Evolutionary conservation across 2,329 filamentous ascomycete species (phyloP).

Genomic region (Aspergillus sp.): DNA sequence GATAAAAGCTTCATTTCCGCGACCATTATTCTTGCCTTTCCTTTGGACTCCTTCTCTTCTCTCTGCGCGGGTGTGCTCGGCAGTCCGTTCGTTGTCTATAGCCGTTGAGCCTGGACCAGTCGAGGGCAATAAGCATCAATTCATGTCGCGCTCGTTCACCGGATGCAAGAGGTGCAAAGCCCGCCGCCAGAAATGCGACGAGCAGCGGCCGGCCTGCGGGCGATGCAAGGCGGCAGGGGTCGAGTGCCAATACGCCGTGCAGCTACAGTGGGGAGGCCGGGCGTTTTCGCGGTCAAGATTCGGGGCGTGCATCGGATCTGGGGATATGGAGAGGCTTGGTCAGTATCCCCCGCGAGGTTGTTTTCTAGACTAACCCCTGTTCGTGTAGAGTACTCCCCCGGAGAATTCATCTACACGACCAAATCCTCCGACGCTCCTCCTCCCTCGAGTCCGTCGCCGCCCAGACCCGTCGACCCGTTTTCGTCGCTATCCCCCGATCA

Average conservation of each 20-base stretch:
- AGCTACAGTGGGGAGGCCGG: constrained; percentile 35
- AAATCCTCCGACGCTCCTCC: constrained; percentile 13
- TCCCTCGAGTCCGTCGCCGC: constrained; percentile 12
- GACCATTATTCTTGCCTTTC: too few relatives aligned
- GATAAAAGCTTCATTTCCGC: too few relatives aligned
- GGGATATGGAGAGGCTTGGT: constrained; percentile 30
- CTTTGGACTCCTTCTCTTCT: too few relatives aligned
- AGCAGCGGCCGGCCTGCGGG: constrained; percentile 31
- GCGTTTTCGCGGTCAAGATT: constrained; percentile 33
- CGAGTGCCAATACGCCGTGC: constrained; percentile 33
- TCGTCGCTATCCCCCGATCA: constrained; percentile 27
- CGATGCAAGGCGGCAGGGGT: constrained; percentile 30
- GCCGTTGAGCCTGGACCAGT: too few relatives aligned
- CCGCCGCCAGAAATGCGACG: constrained; percentile 39
- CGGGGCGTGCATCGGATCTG: constrained; percentile 25
- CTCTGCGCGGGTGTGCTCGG: too few relatives aligned
- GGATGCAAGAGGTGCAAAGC: constrained; percentile 38
- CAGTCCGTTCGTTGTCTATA: too few relatives aligned
- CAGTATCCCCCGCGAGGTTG: constrained; percentile 1
- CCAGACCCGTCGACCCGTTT: constrained; percentile 27
- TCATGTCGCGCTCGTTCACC: constrained; percentile 33
- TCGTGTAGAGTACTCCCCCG: constrained; percentile 27
- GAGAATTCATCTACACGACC: constrained; percentile 32
- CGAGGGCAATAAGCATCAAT: too few relatives aligned
- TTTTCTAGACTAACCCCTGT: neutral